A percentile compares a stretch with the other conserved stretches of the same genome.
Conservation (phyloP, 441 rosid genomes). For the Populus trichocarpa region DNA sequence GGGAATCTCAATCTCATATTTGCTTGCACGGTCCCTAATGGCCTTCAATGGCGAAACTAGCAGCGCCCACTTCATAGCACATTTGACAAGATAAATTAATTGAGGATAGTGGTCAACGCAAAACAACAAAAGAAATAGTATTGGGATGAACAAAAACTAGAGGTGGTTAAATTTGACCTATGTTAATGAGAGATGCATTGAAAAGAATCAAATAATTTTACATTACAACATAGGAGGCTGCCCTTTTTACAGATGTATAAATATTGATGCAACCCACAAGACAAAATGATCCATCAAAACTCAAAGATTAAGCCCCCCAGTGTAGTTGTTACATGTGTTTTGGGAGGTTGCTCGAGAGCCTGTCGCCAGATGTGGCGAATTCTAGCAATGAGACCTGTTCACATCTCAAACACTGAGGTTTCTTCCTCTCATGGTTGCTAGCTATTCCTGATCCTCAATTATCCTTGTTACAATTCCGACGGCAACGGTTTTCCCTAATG, state of each 20-base stretch:
- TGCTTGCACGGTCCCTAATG: background rate
- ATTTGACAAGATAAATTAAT: background rate
- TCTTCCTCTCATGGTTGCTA: background rate
- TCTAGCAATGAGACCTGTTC: background rate
- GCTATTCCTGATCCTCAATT: constrained; percentile 39
- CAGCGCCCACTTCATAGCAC: background rate
- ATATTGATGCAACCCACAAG: background rate
- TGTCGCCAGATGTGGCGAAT: background rate
- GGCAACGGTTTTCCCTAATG: constrained; percentile 77
- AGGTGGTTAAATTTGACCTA: background rate
- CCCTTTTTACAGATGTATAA: background rate
- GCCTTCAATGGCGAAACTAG: background rate
- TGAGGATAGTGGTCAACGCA: background rate
- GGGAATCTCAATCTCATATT: background rate
- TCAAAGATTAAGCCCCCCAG: background rate
- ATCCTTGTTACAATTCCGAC: constrained; percentile 72
- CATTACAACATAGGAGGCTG: background rate
- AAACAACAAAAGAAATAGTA: background rate
- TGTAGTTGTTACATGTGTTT: background rate
- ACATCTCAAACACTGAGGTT: background rate
- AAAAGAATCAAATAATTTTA: background rate
- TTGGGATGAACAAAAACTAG: background rate
- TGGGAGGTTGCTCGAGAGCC: background rate
- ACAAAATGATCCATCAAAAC: background rate
- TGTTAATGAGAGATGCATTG: background rate